A percentile compares a stretch with the other conserved stretches of the same genome.
Conservation (phyloP, 176 grass and related monocot species). For the Miscanthus lutarioriparius region DNA sequence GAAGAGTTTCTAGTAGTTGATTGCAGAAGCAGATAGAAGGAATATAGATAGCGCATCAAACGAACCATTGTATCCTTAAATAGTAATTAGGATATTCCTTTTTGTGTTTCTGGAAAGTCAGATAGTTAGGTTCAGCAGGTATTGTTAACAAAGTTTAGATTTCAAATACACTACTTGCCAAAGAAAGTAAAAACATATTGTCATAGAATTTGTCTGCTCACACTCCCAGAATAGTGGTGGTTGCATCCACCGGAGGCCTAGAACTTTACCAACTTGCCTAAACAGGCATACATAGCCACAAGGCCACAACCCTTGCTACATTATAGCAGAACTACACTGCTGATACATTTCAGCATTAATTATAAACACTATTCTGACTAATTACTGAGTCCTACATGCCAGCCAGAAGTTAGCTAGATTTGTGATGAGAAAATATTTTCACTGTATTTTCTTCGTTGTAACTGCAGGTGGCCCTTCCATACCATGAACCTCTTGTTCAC, state of each 20-base stretch:
- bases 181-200: not conserved
- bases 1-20: not conserved
- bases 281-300: not conserved
- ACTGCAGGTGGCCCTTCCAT: slow-evolving; percentile 74
- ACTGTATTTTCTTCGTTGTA: slow-evolving; percentile 31
- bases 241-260: not conserved
- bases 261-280: slow-evolving; percentile 13
- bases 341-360: not conserved
- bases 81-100: not conserved
- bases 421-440: slow-evolving; percentile 8
- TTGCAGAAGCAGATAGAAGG: not conserved
- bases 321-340: not conserved
- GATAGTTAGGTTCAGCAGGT: not conserved
- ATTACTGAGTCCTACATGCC: not conserved
- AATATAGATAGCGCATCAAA: not conserved
- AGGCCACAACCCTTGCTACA: not conserved
- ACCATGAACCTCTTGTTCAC: slow-evolving; percentile 91
- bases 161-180: not conserved
- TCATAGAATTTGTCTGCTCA: not conserved
- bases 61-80: slow-evolving; percentile 11
- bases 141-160: not conserved
- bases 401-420: not conserved
- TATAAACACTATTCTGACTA: slow-evolving; percentile 25
- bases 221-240: not conserved
- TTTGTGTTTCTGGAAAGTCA: slow-evolving; percentile 15